Evolutionary conservation across 169 alveolate species (phyloP), one percentile per base, ranked within the genome.

Genomic region (Eimeria acervulina): DNA sequence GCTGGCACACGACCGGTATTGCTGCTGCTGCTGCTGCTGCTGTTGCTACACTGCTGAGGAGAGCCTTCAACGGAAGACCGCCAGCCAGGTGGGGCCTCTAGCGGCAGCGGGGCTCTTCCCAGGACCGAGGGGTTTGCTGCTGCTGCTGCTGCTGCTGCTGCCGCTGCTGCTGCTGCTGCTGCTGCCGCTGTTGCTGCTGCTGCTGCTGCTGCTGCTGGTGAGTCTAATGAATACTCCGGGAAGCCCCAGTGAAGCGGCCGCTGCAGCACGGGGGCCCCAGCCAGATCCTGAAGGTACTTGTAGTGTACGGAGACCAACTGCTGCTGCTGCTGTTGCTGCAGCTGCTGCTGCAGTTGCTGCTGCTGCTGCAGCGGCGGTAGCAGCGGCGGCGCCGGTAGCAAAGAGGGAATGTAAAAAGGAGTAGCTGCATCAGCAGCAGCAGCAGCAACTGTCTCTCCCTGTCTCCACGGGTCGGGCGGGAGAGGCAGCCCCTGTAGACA

Each of bases 1-100:
- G 42, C 72, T 26, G 63, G 12, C 70, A 81, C 38, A 8, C 21
- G 90, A 26, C 26, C 44, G 26, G 0, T 21, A 13, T 51, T 15
- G 90, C 72, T 81, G 87, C 47, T 68, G 87, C 70, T 81, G 90
- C 90, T 51, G 90, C 90, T 51, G 88, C 47, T 70, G 88, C 88
- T 40, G 47, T 13, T 76, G 88, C 88, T 76, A 47, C 70, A 42
- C 72, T 51, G 90, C 31, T 81, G 66, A 33, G 68, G 70, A 36
- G 90, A 13, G 26, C 26, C 61, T 13, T 76, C 87, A 40, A 81
- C 8, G 26, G 90, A 81, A 8, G 72, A 19, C 7, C 70, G 90
- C 90, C 90, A 81, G 72, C 90, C 70, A 8, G 70, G 90, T 10
- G 90, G 90, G 72, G 90, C 90, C 90, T 81, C 90, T 28, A 81